phyloP scores from a whole-genome alignment of 768 basidiomycete genomes.

The Coprinopsis cinerea region DNA sequence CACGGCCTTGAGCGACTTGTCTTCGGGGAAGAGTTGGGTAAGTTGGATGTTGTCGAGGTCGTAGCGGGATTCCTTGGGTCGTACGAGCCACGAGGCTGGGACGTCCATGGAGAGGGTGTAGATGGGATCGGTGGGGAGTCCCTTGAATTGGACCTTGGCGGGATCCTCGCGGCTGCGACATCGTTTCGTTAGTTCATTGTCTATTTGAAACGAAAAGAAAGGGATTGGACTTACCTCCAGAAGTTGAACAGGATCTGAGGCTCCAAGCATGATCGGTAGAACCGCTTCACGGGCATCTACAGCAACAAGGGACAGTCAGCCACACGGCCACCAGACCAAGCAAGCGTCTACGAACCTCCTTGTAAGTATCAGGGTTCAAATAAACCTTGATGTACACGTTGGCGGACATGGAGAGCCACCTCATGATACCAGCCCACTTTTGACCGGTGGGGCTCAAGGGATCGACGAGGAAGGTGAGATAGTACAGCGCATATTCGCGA shows the following conservation, averaged over 20 bases:
- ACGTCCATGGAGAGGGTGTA: constrained; percentile 94
- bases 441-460: constrained; percentile 83
- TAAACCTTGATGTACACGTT: constrained; percentile 70
- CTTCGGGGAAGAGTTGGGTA: constrained; percentile 50
- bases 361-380: constrained; percentile 62
- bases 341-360: constrained; percentile 51
- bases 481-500: constrained; percentile 57
- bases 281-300: constrained; percentile 85
- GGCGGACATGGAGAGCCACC: constrained; percentile 65
- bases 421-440: constrained; percentile 75
- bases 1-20: constrained; percentile 65
- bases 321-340: background rate
- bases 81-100: constrained; percentile 87
- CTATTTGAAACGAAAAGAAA: background rate
- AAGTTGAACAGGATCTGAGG: constrained; percentile 57
- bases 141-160: constrained; percentile 56
- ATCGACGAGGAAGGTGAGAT: constrained; percentile 71
- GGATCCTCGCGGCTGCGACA: constrained; percentile 51
- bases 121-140: constrained; percentile 79
- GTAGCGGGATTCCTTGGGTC: constrained; percentile 80
- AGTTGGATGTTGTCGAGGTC: constrained; percentile 97
- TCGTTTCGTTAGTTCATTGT: background rate
- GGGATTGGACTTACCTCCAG: constrained; percentile 48
- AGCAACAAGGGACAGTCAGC: background rate
- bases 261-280: constrained; percentile 76